Percentiles rank a stretch among this genome's conserved stretches.
Conservation (phyloP, 2,329 filamentous ascomycete species). For the Penicillium sp. region DNA sequence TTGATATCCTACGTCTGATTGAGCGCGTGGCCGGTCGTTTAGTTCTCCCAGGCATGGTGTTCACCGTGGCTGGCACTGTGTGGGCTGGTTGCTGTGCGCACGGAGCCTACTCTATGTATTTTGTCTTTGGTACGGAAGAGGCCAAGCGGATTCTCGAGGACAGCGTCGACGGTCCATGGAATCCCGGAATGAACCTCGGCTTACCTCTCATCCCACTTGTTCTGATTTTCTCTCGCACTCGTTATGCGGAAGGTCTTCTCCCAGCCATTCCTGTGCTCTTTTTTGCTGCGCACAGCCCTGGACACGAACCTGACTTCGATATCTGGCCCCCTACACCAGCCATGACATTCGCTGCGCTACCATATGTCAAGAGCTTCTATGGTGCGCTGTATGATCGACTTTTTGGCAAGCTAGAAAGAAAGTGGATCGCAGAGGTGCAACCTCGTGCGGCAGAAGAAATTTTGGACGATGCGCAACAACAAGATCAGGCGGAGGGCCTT, state of each 20-base stretch:
- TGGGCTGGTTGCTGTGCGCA: constrained; percentile 51
- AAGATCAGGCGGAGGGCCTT: constrained; percentile 30
- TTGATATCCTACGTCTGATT: constrained; percentile 59
- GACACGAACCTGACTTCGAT: constrained; percentile 47
- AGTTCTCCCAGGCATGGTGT: constrained; percentile 59
- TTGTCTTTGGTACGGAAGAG: constrained; percentile 61
- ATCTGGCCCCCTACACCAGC: constrained; percentile 62
- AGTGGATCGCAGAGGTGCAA: constrained; percentile 59
- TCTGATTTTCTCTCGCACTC: constrained; percentile 62
- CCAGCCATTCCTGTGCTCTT: constrained; percentile 57
- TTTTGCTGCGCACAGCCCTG: constrained; percentile 45
- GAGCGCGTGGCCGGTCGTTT: constrained; percentile 54
- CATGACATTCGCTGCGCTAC: constrained; percentile 60
- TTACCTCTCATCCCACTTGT: constrained; percentile 63
- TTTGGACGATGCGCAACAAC: constrained; percentile 32
- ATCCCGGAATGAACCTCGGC: constrained; percentile 52
- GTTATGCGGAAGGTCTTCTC: constrained; percentile 57
- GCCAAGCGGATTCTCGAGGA: constrained; percentile 50
- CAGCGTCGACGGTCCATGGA: constrained; percentile 35
- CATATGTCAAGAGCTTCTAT: constrained; percentile 60
- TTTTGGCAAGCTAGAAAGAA: constrained; percentile 53
- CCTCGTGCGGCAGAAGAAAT: constrained; percentile 47
- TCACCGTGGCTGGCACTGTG: constrained; percentile 43
- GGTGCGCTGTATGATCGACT: constrained; percentile 56
- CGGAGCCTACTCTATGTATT: constrained; percentile 58